Evolutionary conservation across 116 monocot genomes (phyloP).

Genomic region (Iris pallida): DNA sequence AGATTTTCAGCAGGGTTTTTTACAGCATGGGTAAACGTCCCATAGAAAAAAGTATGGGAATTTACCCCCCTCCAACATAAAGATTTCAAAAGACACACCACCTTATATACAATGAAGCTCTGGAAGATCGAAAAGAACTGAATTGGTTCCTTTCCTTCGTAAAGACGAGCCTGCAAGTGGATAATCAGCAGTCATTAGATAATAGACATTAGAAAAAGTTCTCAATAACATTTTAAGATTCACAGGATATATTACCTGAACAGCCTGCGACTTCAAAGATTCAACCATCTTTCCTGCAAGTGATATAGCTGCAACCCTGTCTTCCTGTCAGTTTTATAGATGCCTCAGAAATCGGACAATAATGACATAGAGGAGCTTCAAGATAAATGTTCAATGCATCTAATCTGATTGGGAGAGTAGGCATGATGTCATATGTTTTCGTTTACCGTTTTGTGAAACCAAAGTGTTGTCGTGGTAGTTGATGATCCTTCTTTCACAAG

Average conservation of each 20-base stretch:
- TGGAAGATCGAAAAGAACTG: conserved; percentile 82
- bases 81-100: conserved; percentile 1
- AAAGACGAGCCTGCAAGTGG: conserved; percentile 52
- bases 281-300: conserved; percentile 48
- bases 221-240: not conserved
- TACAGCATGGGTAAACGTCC: not conserved
- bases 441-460: too few relatives aligned
- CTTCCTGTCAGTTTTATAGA: conserved; percentile 34
- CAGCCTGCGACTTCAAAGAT: conserved; percentile 59
- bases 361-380: too few relatives aligned
- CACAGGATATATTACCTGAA: conserved; percentile 25
- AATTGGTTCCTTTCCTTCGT: conserved; percentile 91
- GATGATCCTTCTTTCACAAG: too few relatives aligned
- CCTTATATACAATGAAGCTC: conserved; percentile 42
- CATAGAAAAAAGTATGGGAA: too few relatives aligned
- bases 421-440: too few relatives aligned
- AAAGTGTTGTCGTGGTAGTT: too few relatives aligned
- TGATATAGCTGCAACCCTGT: conserved; percentile 44
- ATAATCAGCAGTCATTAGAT: conserved; percentile 1
- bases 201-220: not conserved
- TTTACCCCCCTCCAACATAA: not conserved
- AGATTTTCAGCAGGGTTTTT: not conserved
- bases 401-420: too few relatives aligned
- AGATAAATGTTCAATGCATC: too few relatives aligned
- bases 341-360: not conserved